phyloP scores from a whole-genome alignment of 768 basidiomycete genomes.

The Cystobasidium onofrii region DNA sequence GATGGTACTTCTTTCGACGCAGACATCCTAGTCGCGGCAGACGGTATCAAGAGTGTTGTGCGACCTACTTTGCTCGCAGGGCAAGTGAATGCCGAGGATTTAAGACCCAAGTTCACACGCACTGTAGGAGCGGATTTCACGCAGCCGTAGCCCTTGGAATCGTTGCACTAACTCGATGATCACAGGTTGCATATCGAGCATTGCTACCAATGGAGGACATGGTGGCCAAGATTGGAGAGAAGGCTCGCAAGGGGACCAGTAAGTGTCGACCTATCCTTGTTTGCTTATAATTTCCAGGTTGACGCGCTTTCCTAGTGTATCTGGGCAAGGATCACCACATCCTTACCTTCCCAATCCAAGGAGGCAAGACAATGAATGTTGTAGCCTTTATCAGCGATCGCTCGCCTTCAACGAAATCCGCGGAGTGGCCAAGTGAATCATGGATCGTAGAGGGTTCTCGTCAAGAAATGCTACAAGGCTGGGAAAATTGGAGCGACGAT shows the following conservation, averaged over 20 bases:
- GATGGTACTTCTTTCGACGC: constrained; percentile 4
- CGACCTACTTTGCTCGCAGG: neutral
- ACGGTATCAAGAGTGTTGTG: constrained; percentile 23
- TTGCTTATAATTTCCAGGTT: no score
- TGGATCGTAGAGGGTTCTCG: constrained; percentile 9
- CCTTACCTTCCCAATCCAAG: constrained; percentile 17
- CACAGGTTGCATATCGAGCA: constrained; percentile 8
- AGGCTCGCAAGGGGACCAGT: constrained; percentile 24
- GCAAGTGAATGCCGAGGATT: neutral
- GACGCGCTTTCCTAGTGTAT: neutral
- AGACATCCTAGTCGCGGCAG: constrained; percentile 10
- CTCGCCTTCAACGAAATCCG: neutral
- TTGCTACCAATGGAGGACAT: constrained; percentile 21
- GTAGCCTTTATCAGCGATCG: constrained; percentile 15
- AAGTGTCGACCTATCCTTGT: no score
- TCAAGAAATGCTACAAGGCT: constrained; percentile 21
- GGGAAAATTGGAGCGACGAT: constrained; percentile 25
- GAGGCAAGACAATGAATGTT: neutral
- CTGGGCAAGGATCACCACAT: constrained; percentile 21
- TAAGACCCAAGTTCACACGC: constrained; percentile 14
- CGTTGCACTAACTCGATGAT: neutral
- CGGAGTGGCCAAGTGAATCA: neutral
- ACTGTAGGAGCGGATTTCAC: neutral
- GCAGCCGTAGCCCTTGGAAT: neutral
- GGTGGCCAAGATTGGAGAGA: constrained; percentile 16